phyloP scores from a whole-genome alignment of 2,329 filamentous ascomycete species.

The Scytalidium sp. region DNA sequence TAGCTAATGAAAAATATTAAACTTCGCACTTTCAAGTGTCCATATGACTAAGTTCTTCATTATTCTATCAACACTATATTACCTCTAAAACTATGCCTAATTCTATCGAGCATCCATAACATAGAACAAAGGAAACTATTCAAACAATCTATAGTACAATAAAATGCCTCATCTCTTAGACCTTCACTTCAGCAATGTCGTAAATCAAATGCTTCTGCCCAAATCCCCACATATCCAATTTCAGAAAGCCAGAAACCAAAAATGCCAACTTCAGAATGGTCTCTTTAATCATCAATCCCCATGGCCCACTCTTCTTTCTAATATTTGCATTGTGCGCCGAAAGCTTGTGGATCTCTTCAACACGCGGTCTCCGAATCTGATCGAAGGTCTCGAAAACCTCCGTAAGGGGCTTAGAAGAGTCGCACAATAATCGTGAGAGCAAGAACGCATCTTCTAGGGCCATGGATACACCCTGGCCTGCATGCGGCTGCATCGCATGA shows the following conservation, averaged over 20 bases:
- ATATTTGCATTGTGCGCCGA: constrained; percentile 21
- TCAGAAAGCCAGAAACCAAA: constrained; percentile 16
- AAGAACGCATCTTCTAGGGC: constrained; percentile 51
- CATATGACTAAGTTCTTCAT: constrained; percentile 2
- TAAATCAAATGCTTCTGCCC: constrained; percentile 26
- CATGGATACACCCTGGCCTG: constrained; percentile 53
- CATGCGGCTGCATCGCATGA: constrained; percentile 51
- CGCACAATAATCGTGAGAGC: constrained; percentile 23
- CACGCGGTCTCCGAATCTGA: constrained; percentile 26
- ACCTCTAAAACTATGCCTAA: no score
- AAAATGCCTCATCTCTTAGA: background rate
- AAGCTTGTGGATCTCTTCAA: constrained; percentile 23
- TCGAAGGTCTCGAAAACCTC: constrained; percentile 25
- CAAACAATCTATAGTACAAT: background rate
- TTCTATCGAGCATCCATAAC: no score
- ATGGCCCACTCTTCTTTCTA: constrained; percentile 21
- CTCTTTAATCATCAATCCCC: constrained; percentile 27
- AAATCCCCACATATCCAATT: constrained; percentile 17
- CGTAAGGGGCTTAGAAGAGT: constrained; percentile 10
- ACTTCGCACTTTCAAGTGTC: background rate
- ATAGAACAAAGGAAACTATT: no score
- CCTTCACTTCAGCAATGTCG: constrained; percentile 25
- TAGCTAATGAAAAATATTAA: background rate
- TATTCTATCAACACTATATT: no score
- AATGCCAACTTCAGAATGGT: constrained; percentile 11